phyloP scores from a whole-genome alignment of 2,329 filamentous ascomycete genomes.

The Didymella glomerata region DNA sequence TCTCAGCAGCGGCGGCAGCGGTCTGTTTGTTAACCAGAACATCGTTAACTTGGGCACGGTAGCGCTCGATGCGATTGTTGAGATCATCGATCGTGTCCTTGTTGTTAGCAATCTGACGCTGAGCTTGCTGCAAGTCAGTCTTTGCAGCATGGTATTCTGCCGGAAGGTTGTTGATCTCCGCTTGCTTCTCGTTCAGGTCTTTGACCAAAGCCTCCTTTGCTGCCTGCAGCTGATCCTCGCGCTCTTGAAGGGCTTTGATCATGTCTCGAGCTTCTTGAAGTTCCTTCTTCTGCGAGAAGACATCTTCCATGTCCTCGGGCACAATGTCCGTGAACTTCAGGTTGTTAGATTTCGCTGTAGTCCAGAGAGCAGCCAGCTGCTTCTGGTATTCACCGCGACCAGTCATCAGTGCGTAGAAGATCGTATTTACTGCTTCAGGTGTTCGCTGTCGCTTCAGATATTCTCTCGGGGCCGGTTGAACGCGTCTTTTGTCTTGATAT shows the following conservation, averaged over 20 bases:
- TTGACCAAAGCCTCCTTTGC: conserved; percentile 17
- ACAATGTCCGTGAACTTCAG: conserved; percentile 28
- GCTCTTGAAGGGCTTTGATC: conserved; percentile 27
- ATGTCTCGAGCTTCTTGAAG: conserved; percentile 28
- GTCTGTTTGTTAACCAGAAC: conserved; percentile 11
- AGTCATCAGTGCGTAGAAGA: conserved; percentile 15
- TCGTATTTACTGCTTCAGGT: background rate
- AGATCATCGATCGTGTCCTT: conserved; percentile 22
- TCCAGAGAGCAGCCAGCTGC: conserved; percentile 26
- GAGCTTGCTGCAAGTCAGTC: conserved; percentile 31
- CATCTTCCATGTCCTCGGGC: conserved; percentile 21
- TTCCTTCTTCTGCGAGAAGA: conserved; percentile 22
- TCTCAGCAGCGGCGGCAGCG: conserved; percentile 8
- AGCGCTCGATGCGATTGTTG: conserved; percentile 22
- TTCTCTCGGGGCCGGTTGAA: background rate
- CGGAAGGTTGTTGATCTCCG: conserved; percentile 26
- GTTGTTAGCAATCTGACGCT: conserved; percentile 22
- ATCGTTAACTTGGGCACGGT: conserved; percentile 21
- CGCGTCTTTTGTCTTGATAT: background rate
- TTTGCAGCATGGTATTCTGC: conserved; percentile 25
- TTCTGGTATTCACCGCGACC: conserved; percentile 26
- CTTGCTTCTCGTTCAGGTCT: conserved; percentile 26
- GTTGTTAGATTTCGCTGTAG: conserved; percentile 23
- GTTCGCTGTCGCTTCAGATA: background rate
- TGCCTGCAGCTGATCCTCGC: conserved; percentile 21